A percentile compares a stretch with the other conserved stretches of the same genome.
These are phyloP conservation scores for Didymella segeticola DNA, from an alignment of 2,329 filamentous ascomycete genomes.

Conservation along the genomic window DNA sequence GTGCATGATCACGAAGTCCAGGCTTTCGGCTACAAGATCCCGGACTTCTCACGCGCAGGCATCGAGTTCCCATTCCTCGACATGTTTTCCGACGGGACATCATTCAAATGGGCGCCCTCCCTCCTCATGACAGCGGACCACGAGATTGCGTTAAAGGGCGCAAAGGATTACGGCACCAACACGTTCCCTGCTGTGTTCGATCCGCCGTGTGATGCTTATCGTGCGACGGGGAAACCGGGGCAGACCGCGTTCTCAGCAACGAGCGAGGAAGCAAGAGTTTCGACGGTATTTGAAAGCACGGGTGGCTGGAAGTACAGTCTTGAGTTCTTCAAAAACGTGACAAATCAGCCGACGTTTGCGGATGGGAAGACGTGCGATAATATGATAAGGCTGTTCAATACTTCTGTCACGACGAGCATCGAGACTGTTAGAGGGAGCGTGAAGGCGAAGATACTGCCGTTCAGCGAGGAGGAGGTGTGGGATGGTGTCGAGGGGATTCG, in stretches of 20 bases:
- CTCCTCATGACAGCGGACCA: slow-evolving; percentile 57
- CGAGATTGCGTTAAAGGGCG: slow-evolving; percentile 54
- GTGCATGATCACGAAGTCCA: slow-evolving; percentile 61
- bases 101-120: slow-evolving; percentile 59
- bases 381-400: slow-evolving; percentile 56
- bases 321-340: slow-evolving; percentile 58
- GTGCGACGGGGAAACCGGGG: neutral
- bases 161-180: slow-evolving; percentile 56
- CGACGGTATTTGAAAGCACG: slow-evolving; percentile 22
- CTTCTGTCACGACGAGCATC: slow-evolving; percentile 50
- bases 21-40: slow-evolving; percentile 51
- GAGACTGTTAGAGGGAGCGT: slow-evolving; percentile 46
- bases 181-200: slow-evolving; percentile 54
- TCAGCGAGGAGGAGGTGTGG: slow-evolving; percentile 40
- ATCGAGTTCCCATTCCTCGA: slow-evolving; percentile 65
- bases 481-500: slow-evolving; percentile 43
- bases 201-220: slow-evolving; percentile 60
- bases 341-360: slow-evolving; percentile 61
- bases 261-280: slow-evolving; percentile 25
- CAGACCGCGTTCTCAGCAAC: slow-evolving; percentile 29
- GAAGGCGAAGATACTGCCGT: slow-evolving; percentile 35
- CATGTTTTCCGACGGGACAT: slow-evolving; percentile 57
- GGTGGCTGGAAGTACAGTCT: slow-evolving; percentile 47
- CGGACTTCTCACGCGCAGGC: slow-evolving; percentile 59
- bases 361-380: slow-evolving; percentile 53